Evolutionary conservation across 1,139 yeast species (phyloP).

Genomic region (Wickerhamiella pararugosa): DNA sequence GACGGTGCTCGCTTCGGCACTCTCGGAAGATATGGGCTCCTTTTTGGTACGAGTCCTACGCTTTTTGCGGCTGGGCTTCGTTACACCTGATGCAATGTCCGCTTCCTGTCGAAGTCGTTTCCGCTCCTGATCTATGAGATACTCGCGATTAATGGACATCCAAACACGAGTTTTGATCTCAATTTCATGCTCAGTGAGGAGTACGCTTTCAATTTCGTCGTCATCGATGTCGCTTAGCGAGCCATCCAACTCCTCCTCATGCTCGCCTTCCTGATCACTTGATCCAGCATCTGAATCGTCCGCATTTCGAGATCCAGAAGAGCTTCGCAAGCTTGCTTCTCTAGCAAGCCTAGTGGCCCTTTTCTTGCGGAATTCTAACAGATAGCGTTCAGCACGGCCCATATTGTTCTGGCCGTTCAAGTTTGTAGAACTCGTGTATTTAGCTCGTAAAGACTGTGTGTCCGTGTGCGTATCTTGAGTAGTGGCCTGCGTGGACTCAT

Average conservation of each 20-base stretch:
- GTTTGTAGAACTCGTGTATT: background rate
- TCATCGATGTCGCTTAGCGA: constrained; percentile 69
- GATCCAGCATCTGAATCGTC: background rate
- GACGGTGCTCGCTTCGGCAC: constrained; percentile 54
- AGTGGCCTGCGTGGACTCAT: too few relatives aligned
- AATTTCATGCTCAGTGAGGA: constrained; percentile 54
- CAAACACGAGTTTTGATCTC: constrained; percentile 63
- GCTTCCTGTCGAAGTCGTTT: constrained; percentile 76
- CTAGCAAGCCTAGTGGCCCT: constrained; percentile 13
- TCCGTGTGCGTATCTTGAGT: too few relatives aligned
- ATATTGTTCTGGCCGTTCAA: background rate
- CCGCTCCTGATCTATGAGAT: constrained; percentile 68
- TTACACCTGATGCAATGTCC: constrained; percentile 38
- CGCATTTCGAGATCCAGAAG: constrained; percentile 5
- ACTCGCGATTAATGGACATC: constrained; percentile 81
- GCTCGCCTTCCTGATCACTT: background rate
- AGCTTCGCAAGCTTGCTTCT: constrained; percentile 11
- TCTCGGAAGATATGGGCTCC: constrained; percentile 20
- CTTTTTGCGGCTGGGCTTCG: constrained; percentile 24
- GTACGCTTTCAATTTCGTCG: constrained; percentile 46
- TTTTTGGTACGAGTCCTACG: constrained; percentile 17
- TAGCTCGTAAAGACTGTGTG: background rate
- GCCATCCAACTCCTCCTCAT: constrained; percentile 37
- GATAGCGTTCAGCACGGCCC: constrained; percentile 15
- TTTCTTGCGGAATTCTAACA: constrained; percentile 14